These are phyloP conservation scores for Tetratostichococcus sp. DNA, from an alignment of 139 green algal species.

Conservation along the genomic window DNA sequence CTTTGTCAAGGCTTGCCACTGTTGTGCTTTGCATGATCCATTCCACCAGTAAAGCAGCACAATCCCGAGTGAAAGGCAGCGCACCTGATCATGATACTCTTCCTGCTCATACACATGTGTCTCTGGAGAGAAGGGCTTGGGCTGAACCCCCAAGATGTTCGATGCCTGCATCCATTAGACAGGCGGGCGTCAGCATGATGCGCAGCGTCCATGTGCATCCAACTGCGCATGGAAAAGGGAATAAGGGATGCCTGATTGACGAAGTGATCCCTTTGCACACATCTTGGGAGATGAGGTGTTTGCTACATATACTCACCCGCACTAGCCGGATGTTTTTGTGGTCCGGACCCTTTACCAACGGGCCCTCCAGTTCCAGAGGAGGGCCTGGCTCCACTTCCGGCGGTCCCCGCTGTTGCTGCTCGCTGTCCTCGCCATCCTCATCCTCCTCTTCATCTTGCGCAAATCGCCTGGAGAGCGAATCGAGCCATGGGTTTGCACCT, in stretches of 20 bases:
- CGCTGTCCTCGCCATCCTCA: constrained; percentile 25
- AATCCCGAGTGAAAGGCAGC: no score
- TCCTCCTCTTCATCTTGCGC: constrained; percentile 22
- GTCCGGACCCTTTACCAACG: background rate
- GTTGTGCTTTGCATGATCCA: background rate
- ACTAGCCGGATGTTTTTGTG: constrained; percentile 4
- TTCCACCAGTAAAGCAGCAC: background rate
- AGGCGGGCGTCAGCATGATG: no score
- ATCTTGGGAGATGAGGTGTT: no score
- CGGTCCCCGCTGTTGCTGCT: constrained; percentile 12
- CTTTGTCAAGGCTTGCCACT: background rate
- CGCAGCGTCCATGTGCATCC: no score
- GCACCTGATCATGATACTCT: constrained; percentile 12
- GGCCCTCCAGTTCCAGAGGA: background rate
- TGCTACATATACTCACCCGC: constrained; percentile 4
- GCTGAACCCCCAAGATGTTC: constrained; percentile 65
- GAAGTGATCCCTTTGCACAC: background rate
- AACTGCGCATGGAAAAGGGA: constrained; percentile 31
- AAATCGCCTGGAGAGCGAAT: background rate
- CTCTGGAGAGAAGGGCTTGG: constrained; percentile 50
- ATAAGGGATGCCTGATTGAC: constrained; percentile 32
- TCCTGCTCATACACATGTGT: constrained; percentile 44
- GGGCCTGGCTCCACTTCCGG: constrained; percentile 5
- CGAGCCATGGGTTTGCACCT: no score
- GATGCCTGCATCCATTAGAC: constrained; percentile 52